Percentiles rank a stretch among this genome's conserved stretches.
phyloP scores from a whole-genome alignment of 495 filamentous ascomycete genomes.

The Tuber calosporum region DNA sequence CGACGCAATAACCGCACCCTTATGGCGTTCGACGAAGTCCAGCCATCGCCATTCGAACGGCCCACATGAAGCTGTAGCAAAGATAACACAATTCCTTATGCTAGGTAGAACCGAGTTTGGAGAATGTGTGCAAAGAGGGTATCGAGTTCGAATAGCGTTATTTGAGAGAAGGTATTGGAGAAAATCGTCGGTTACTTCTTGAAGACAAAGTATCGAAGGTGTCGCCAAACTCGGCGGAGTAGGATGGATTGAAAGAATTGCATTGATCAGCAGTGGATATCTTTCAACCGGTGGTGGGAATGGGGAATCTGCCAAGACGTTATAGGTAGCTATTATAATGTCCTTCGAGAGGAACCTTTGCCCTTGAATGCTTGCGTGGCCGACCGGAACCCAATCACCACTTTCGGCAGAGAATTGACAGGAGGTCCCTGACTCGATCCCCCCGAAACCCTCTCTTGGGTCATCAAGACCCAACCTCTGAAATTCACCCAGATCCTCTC shows the following conservation, averaged over 20 bases:
- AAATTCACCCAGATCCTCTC: neutral
- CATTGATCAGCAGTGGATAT: slow-evolving; percentile 47
- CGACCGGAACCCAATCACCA: slow-evolving; percentile 28
- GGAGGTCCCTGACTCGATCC: neutral
- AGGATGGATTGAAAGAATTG: slow-evolving; percentile 31
- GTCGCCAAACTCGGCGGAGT: slow-evolving; percentile 35
- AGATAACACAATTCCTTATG: slow-evolving; percentile 51
- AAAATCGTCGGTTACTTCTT: slow-evolving; percentile 56
- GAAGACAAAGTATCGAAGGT: slow-evolving; percentile 50
- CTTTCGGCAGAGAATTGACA: slow-evolving; percentile 35
- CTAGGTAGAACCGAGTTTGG: slow-evolving; percentile 50
- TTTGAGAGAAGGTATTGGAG: slow-evolving; percentile 49
- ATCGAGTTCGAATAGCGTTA: slow-evolving; percentile 45
- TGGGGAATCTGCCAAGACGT: slow-evolving; percentile 51
- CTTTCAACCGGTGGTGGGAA: slow-evolving; percentile 48
- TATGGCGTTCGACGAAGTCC: slow-evolving; percentile 48
- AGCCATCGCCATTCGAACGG: slow-evolving; percentile 50
- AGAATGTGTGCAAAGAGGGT: slow-evolving; percentile 50
- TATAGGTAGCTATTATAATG: slow-evolving; percentile 50
- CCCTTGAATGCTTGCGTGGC: slow-evolving; percentile 1
- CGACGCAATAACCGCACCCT: slow-evolving; percentile 47
- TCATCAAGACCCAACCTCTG: neutral
- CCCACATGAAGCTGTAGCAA: slow-evolving; percentile 45
- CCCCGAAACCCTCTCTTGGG: neutral
- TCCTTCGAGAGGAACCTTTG: slow-evolving; percentile 19